Conservation (phyloP, 208 protist species). For the Lotmaria passim region DNA sequence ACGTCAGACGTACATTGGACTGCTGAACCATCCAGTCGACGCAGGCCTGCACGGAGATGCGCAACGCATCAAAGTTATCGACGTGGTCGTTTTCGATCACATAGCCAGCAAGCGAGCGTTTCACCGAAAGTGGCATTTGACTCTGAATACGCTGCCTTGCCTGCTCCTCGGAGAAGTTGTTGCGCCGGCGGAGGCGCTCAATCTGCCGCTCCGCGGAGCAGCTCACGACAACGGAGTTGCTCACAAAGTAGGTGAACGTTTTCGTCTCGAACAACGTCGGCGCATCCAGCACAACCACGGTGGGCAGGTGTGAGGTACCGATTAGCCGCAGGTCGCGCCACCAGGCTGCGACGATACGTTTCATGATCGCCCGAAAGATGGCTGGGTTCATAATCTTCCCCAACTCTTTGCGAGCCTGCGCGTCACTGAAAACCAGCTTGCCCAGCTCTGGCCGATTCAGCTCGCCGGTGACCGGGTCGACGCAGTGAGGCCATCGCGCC, state of each 20-base stretch:
- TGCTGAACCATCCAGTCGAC: constrained; percentile 75
- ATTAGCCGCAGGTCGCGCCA: constrained; percentile 47
- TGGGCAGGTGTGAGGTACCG: constrained; percentile 6
- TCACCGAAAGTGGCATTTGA: constrained; percentile 82
- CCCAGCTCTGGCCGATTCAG: constrained; percentile 75
- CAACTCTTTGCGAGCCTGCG: constrained; percentile 56
- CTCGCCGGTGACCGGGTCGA: constrained; percentile 61
- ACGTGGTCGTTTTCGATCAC: constrained; percentile 79
- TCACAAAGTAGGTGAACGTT: constrained; percentile 81
- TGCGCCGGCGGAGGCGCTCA: constrained; percentile 57
- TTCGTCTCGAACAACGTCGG: constrained; percentile 88
- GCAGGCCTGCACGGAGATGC: constrained; percentile 36
- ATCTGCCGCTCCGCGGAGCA: constrained; percentile 71
- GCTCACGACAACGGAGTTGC: constrained; percentile 65
- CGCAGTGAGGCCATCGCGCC: constrained; percentile 68
- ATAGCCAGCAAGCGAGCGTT: constrained; percentile 63
- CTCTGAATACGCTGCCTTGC: constrained; percentile 64
- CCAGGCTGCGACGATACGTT: constrained; percentile 58
- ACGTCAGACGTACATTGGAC: constrained; percentile 39
- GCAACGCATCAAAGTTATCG: constrained; percentile 40
- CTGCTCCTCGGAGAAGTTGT: constrained; percentile 50
- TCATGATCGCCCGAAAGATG: constrained; percentile 77
- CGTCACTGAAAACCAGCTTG: constrained; percentile 76
- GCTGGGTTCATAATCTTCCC: constrained; percentile 78
- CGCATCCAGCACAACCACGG: constrained; percentile 84